Evolutionary conservation across 1,139 yeast species (phyloP).

Genomic region (Groenewaldozyma sp.): DNA sequence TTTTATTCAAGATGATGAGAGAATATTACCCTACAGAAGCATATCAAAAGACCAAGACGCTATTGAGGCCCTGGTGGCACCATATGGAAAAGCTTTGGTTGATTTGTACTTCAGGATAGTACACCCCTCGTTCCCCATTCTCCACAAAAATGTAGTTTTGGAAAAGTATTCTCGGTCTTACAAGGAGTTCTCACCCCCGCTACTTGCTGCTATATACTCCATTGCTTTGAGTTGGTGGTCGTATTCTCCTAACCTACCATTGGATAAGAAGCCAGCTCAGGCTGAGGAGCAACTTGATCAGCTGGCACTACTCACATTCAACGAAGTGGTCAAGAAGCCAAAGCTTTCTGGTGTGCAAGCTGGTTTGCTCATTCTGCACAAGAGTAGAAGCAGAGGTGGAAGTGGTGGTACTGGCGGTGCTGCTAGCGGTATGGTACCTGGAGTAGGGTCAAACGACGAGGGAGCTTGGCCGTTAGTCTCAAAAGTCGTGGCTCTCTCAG

Average conservation of each 20-base stretch:
- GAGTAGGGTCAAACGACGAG: conserved; percentile 36
- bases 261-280: conserved; percentile 26
- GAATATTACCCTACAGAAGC: conserved; percentile 21
- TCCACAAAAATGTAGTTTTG: conserved; percentile 35
- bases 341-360: conserved; percentile 39
- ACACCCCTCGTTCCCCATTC: conserved; percentile 37
- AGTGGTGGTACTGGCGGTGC: neutral
- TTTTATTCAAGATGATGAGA: conserved; percentile 27
- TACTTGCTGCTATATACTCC: conserved; percentile 36
- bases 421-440: too few species aligned
- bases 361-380: conserved; percentile 33
- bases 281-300: conserved; percentile 31
- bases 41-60: conserved; percentile 28
- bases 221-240: conserved; percentile 39
- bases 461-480: conserved; percentile 82
- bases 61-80: conserved; percentile 34
- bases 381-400: conserved; percentile 3
- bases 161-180: conserved; percentile 39
- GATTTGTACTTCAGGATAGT: conserved; percentile 34
- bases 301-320: conserved; percentile 31
- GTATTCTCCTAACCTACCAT: conserved; percentile 26
- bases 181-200: conserved; percentile 38
- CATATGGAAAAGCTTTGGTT: conserved; percentile 34
- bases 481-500: conserved; percentile 76
- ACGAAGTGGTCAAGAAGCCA: conserved; percentile 34